phyloP scores from a whole-genome alignment of 768 basidiomycete genomes.

The Tulasnella sp. region DNA sequence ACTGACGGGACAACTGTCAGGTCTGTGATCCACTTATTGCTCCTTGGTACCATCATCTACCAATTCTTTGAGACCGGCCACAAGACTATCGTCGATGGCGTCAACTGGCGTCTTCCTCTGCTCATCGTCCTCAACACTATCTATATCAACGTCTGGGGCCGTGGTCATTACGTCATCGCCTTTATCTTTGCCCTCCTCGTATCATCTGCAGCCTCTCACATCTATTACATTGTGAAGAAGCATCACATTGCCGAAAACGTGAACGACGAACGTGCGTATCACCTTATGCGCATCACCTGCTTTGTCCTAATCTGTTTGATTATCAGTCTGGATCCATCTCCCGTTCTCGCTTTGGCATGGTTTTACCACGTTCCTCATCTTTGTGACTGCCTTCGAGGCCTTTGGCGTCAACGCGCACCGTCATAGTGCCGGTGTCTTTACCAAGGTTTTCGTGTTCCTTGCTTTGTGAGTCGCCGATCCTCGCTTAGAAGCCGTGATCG shows the following conservation, averaged over 20 bases:
- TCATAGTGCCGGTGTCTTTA: conserved; percentile 68
- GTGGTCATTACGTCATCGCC: conserved; percentile 60
- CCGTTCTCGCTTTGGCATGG: conserved; percentile 96
- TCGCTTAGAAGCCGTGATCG: not conserved
- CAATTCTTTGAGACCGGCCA: conserved; percentile 75
- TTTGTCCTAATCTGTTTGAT: conserved; percentile 75
- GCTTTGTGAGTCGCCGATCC: conserved; percentile 49
- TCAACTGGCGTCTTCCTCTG: conserved; percentile 85
- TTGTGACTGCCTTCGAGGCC: conserved; percentile 75
- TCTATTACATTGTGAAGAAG: conserved; percentile 92
- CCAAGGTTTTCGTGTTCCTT: conserved; percentile 91
- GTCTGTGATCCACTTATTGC: conserved; percentile 79
- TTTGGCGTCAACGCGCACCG: conserved; percentile 66
- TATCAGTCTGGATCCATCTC: conserved; percentile 65
- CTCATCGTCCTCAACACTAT: conserved; percentile 77
- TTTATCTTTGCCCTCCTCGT: conserved; percentile 85
- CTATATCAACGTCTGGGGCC: conserved; percentile 81
- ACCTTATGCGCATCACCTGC: conserved; percentile 38
- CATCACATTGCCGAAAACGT: conserved; percentile 50
- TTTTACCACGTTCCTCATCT: conserved; percentile 74
- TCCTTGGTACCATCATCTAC: conserved; percentile 84
- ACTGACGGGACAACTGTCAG: conserved; percentile 27
- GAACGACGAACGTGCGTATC: conserved; percentile 46
- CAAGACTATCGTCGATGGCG: conserved; percentile 65
- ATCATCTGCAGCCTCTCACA: conserved; percentile 67